Evolutionary conservation across 371 early-diverging fungal species (phyloP).

Genomic region (Syncephalastrum racemosum): DNA sequence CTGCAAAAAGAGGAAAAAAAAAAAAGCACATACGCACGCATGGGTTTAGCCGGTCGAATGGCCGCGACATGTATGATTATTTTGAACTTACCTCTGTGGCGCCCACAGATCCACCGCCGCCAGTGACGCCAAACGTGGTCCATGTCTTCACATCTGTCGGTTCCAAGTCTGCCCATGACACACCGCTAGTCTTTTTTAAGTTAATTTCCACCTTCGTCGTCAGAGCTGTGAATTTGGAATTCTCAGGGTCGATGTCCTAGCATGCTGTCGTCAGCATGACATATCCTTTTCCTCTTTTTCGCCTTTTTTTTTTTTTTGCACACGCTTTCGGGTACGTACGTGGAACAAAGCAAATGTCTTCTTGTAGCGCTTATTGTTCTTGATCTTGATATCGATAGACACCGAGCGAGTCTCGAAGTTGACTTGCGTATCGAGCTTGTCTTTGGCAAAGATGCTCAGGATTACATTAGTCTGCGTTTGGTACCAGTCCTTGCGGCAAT

Average conservation of each 20-base stretch:
- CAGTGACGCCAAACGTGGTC: constrained; percentile 86
- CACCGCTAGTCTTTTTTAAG: constrained; percentile 82
- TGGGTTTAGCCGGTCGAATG: too few species aligned
- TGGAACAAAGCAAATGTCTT: constrained; percentile 62
- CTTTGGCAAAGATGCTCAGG: constrained; percentile 91
- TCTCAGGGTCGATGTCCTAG: constrained; percentile 69
- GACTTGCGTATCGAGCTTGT: constrained; percentile 69
- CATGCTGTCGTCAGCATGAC: neutral
- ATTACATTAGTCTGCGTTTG: constrained; percentile 85
- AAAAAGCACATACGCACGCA: neutral
- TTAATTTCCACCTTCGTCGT: constrained; percentile 87
- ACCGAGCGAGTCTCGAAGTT: constrained; percentile 48
- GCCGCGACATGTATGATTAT: neutral
- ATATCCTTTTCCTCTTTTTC: neutral
- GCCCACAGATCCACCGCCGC: constrained; percentile 61
- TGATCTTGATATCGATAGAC: constrained; percentile 50
- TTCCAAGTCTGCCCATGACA: constrained; percentile 86
- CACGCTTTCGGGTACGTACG: constrained; percentile 12
- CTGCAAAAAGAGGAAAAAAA: constrained; percentile 10
- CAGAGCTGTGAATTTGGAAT: constrained; percentile 70
- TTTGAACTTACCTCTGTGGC: constrained; percentile 48
- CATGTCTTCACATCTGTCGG: constrained; percentile 68
- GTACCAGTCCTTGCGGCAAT: constrained; percentile 93
- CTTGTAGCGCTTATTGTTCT: constrained; percentile 62
- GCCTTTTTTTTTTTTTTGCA: neutral